Evolutionary conservation across 108 stramenopile species (phyloP).

Genomic region (Nitzschia sp.): DNA sequence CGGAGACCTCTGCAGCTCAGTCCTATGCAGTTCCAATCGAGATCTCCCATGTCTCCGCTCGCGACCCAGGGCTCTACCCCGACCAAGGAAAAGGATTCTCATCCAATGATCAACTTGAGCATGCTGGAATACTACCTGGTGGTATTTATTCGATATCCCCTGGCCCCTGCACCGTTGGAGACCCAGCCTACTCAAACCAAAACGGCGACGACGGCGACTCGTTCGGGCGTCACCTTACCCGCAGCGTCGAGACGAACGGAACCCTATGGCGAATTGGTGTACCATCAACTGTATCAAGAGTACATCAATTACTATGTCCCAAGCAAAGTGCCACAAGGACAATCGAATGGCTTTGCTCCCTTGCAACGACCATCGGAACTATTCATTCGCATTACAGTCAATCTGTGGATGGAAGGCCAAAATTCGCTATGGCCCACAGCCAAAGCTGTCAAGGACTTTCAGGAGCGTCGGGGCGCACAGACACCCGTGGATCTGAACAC

Average conservation of each 20-base stretch:
- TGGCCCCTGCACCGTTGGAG: conserved; percentile 42
- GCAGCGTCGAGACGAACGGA: conserved; percentile 5
- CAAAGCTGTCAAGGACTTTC: conserved; percentile 15
- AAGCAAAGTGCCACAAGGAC: conserved; percentile 14
- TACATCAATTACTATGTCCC: conserved; percentile 64
- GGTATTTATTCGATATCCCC: conserved; percentile 64
- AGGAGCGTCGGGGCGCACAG: conserved; percentile 21
- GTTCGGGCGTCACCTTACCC: conserved; percentile 1
- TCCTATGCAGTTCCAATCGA: conserved; percentile 25
- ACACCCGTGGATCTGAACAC: conserved; percentile 26
- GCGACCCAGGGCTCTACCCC: not conserved
- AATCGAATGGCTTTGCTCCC: conserved; percentile 19
- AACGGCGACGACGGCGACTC: not conserved
- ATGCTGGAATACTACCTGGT: conserved; percentile 76
- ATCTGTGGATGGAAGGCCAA: conserved; percentile 73
- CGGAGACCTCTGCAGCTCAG: conserved; percentile 40
- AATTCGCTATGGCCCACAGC: conserved; percentile 18
- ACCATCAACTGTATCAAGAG: conserved; percentile 52
- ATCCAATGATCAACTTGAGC: conserved; percentile 41
- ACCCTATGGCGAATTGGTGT: conserved; percentile 71
- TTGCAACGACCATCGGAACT: conserved; percentile 50
- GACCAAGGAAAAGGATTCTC: conserved; percentile 28
- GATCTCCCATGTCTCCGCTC: conserved; percentile 13
- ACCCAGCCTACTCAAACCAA: not conserved
- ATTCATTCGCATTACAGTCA: conserved; percentile 71